Percentiles rank a stretch among this genome's conserved stretches.
These are phyloP conservation scores for Tritrichomonas foetus DNA, from an alignment of 208 protist genomes.

Conservation along the genomic window DNA sequence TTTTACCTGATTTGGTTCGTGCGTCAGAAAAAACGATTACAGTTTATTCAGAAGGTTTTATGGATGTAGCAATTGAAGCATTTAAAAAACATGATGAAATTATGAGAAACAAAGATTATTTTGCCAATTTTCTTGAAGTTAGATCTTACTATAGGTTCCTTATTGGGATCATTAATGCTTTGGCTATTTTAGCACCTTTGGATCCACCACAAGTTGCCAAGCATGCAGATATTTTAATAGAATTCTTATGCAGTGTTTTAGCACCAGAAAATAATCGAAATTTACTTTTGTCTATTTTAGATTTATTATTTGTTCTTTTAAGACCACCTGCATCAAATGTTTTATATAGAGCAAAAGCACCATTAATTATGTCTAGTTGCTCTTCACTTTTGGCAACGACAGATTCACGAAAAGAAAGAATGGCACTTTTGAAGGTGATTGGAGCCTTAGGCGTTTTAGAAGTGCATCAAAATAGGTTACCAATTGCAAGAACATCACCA, in stretches of 20 bases:
- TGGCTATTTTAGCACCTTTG: neutral
- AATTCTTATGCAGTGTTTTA: neutral
- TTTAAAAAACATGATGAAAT: neutral
- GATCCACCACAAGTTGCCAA: neutral
- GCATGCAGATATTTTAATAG: neutral
- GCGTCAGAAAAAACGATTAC: neutral
- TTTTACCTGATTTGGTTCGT: neutral
- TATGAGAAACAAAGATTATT: neutral
- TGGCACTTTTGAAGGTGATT: neutral
- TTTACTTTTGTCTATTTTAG: neutral
- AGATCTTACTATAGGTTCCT: neutral
- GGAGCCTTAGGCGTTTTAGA: neutral
- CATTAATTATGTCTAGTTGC: neutral
- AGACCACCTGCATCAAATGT: neutral
- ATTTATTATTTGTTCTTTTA: neutral
- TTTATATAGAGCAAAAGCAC: neutral
- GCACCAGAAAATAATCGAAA: neutral
- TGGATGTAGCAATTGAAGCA: neutral
- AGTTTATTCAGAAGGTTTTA: neutral
- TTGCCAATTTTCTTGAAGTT: neutral
- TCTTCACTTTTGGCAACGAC: neutral
- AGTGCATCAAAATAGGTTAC: neutral
- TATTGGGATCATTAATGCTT: neutral
- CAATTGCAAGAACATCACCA: too few relatives aligned
- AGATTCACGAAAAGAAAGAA: neutral